Evolutionary conservation across 2,329 filamentous ascomycete genomes (phyloP), one percentile per base, ranked within the genome.

Genomic region (Ophiocordyceps sinensis): DNA sequence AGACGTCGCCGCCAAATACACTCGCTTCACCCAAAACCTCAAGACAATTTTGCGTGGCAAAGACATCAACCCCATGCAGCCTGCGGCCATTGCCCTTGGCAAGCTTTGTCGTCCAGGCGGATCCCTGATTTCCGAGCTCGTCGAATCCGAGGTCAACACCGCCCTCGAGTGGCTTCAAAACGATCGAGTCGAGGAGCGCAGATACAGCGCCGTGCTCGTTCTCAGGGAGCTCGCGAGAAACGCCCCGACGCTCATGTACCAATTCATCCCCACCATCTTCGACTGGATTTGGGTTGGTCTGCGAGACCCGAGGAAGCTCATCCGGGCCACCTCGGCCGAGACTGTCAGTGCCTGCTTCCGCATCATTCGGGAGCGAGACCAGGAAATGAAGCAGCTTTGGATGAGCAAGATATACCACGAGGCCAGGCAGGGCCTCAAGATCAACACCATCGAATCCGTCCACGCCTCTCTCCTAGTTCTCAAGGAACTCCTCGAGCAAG

Each of bases 101-200:
- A 85, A 88, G 57, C 73, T 98, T 44, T 94, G 89, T 46, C 81
- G 85, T 50, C 91, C 91, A 0, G 91, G 91, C 46, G 91, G 91
- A 45, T 88, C 91, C 28, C 71, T 96, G 47, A 94, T 94, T 36
- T 93, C 89, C 8, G 89, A 96, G 61, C 70, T 98, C 41, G 91
- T 98, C 43, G 91, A 98, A 57, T 89, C 87, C 41, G 89, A 98
- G 62, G 88, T 96, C 46, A 93, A 95, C 60, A 91, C 87, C 15
- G 88, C 93, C 2, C 71, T 98, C 41, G 91, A 98, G 65, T 96
- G 88, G 85, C 75, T 98, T 43, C 89, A 96, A 57, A 88, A 88
- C 38, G 93, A 96, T 58, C 77, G 89, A 49, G 80, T 94, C 51
- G 91, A 98, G 65, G 89, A 89, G 57, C 76, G 89, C 51, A 77